Base-by-base conservation (phyloP, 2,329 filamentous ascomycete species). In the Colletotrichum musae region DNA sequence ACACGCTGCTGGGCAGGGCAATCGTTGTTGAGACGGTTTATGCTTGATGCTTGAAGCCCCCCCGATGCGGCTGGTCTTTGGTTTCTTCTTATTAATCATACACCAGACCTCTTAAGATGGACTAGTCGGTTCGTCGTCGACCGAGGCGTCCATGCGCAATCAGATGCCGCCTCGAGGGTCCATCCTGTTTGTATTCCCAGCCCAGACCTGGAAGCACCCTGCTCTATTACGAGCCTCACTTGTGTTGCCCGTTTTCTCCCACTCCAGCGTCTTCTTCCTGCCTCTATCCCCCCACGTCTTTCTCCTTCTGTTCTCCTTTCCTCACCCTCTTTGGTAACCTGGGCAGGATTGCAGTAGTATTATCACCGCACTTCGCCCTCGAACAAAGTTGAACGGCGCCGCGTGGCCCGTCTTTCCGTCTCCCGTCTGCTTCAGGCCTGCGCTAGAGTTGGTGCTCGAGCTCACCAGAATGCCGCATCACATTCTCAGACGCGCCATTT, bases 391-490 rank as follows among this genome's bases (percentile, higher is more conserved):
- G 56, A 32, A 41, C 45, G 62, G 36, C 45, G 43, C 56, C 54
- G 66, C 24, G 28, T 57, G 67, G 56, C 62, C 50, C 51, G 56
- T 52, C 39, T 53, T 50, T 54, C 54, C 43, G 24, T 58, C 54
- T 50, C 32, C 43, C 54, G 56, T 56, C 45, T 66, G 62, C 62
- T 61, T 67, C 62, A 66, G 56, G 56, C 56, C 43, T 53, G 52
- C 51, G 45, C 43, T 61, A 51, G 41, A 67, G 39, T 32, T 45
- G 47, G 61, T 21, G 57, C 32, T 56, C 24, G 52, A 67, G 45
- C 57, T 61, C 51, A 61, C 62, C 56, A 70, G 67, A 70, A 66
- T 66, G 51, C 36, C 51, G 51, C 67, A 60, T 67, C 43, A 57
- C 54, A 28, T 58, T 39, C 63, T 67, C 62, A 57, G 62, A 65